phyloP scores from a whole-genome alignment of 371 early-diverging fungal genomes.

The Batkoa obscura region DNA sequence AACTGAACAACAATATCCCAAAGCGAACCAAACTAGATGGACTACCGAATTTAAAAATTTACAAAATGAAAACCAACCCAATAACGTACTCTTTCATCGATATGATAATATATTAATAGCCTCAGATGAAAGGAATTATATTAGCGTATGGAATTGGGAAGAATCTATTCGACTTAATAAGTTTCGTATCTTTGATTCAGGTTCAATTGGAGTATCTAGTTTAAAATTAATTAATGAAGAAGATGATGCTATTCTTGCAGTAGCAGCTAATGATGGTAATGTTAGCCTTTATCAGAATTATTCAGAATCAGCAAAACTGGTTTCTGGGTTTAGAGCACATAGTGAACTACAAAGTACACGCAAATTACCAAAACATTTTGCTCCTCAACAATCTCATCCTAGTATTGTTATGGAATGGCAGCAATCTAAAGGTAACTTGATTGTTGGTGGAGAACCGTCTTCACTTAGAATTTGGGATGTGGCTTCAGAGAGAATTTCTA shows the following conservation, averaged over 20 bases:
- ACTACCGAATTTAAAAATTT: conserved; percentile 32
- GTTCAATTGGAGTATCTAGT: conserved; percentile 43
- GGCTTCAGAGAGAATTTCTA: conserved; percentile 46
- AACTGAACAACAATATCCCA: conserved; percentile 25
- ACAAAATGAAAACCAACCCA: conserved; percentile 34
- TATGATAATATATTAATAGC: conserved; percentile 58
- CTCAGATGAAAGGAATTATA: conserved; percentile 38
- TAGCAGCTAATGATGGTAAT: conserved; percentile 68
- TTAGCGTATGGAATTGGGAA: conserved; percentile 62
- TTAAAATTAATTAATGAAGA: conserved; percentile 81
- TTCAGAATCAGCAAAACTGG: conserved; percentile 22
- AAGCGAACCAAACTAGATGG: conserved; percentile 30
- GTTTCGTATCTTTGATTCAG: conserved; percentile 45
- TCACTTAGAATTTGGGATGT: conserved; percentile 71
- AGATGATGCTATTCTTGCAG: conserved; percentile 57
- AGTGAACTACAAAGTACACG: conserved; percentile 38
- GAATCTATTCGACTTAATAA: conserved; percentile 32
- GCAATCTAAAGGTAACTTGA: conserved; percentile 40
- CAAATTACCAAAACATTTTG: conserved; percentile 24
- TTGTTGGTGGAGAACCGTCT: conserved; percentile 52
- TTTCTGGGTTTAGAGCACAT: conserved; percentile 42
- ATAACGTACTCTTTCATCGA: conserved; percentile 40
- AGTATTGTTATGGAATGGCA: conserved; percentile 61
- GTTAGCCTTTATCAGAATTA: conserved; percentile 48
- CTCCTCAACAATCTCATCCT: conserved; percentile 20